Evolutionary conservation across 495 filamentous ascomycete genomes (phyloP), one percentile per base, ranked within the genome.

Genomic region (Trichocladium antarcticum): DNA sequence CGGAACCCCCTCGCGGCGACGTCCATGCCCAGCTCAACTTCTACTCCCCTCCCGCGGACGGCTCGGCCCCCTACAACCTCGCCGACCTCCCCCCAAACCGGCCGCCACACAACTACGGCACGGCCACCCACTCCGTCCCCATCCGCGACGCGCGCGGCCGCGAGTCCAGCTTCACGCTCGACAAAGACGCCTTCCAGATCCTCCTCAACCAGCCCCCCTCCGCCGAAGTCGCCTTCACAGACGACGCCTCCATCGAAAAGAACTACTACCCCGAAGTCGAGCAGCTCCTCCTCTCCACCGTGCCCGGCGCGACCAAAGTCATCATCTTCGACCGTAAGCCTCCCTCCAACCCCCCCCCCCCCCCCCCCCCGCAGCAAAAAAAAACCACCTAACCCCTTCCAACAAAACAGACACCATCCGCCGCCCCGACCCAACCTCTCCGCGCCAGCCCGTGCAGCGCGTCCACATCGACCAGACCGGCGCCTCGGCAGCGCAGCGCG

Each of bases 391-490:
- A 5, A 36, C 17, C 16, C 16, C 11, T 24, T 14, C 44, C 84
- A 20, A 27, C n/a, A n/a, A n/a, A n/a, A 15, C 6, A 46, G 44
- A 95, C 70, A 95, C 88, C 14, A 79, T 94, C 70, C 84, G 88
- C 3, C 79, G 82, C 32, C 65, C 76, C 6, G 59, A 48, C 5
- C 69, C 75, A 1, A 49, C 61, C 34, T 74, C 84, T 0, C 45
- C 55, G 3, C 75, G 87, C 11, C 64, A 64, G 16, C 85, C 88
- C 9, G 88, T 94, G 0, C 74, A 68, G 20, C 61, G 74, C 20
- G 85, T 82, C 0, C 89, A 95, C 68, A 85, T 92, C 58, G 89
- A 95, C 63, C 89, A 94, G 64, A 92, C 87, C 0, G 41, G 72
- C 16, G 49, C 57, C n/a, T 82, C 83, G 0, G 77, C 81, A 0